These are phyloP conservation scores for Galeopsis tetrahit DNA, from an alignment of 257 asterid species.

Conservation along the genomic window DNA sequence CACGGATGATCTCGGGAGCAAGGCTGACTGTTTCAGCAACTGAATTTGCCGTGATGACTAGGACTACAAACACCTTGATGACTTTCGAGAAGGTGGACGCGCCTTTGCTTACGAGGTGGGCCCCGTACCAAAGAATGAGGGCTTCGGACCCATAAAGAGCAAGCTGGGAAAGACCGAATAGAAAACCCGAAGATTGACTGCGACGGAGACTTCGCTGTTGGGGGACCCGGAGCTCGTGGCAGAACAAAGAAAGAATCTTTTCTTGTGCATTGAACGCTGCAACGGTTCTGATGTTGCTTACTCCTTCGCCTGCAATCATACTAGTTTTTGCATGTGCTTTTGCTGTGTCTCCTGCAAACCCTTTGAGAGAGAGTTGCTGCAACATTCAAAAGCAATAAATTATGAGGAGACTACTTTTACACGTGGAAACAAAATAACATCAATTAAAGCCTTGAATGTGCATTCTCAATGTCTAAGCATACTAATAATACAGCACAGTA, in stretches of 20 bases:
- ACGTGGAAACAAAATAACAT: background rate
- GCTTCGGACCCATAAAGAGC: slow-evolving; percentile 98
- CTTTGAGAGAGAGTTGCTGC: slow-evolving; percentile 96
- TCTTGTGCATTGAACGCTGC: slow-evolving; percentile 96
- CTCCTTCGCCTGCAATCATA: slow-evolving; percentile 99
- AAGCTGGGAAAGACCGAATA: slow-evolving; percentile 94
- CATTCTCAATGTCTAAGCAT: background rate
- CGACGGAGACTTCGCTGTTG: slow-evolving; percentile 71
- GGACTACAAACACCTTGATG: slow-evolving; percentile 88
- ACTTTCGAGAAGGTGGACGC: slow-evolving; percentile 90
- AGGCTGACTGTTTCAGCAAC: slow-evolving; percentile 97
- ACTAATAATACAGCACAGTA: no score
- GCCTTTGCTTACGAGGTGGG: slow-evolving; percentile 82
- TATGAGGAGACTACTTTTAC: background rate
- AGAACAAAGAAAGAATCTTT: slow-evolving; percentile 69
- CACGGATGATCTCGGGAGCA: slow-evolving; percentile 92
- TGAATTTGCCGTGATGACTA: slow-evolving; percentile 90
- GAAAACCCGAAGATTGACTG: slow-evolving; percentile 72
- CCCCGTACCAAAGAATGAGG: slow-evolving; percentile 88
- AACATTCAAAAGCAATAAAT: slow-evolving; percentile 13
- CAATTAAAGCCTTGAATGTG: background rate
- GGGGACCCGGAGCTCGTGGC: slow-evolving; percentile 78
- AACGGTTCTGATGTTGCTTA: slow-evolving; percentile 94
- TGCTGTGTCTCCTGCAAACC: slow-evolving; percentile 98
- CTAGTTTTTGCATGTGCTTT: slow-evolving; percentile 97